Base-by-base conservation (phyloP, 441 rosid species). In the Erodium texanum region DNA sequence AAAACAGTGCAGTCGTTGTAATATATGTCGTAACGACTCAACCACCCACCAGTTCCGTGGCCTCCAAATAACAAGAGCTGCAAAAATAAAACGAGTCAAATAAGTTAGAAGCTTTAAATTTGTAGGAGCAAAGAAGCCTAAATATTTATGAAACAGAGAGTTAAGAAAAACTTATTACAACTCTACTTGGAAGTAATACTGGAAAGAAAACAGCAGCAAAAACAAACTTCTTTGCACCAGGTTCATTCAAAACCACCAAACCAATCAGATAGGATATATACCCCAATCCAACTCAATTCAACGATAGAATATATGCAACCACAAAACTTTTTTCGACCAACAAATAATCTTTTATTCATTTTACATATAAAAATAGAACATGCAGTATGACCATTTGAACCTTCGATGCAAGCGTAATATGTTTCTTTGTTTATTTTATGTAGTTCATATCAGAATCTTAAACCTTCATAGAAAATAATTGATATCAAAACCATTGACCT, bases 1-100 rank as follows among this genome's bases (percentile, higher is more conserved):
- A 95, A 84, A 73, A 95, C 82, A 68, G 90, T 69, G 78, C 85
- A 86, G 72, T 95, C 99, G 72, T 95, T 86, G 77, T 89, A 90
- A 81, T 92, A 95, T 70, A 95, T 87, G 74, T 95, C 97, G 70
- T 95, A 95, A 69, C 98, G 98, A 79, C 95, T 95, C 75, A 95
- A 82, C 99, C 98, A 95, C 68, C 99, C 99, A 71, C 99, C 98
- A 74, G 97, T 95, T 67, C 98, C 96, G 76, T 92, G 98, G 68
- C 99, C 99, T 70, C 99, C 99, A 75, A 92, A 95, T 79, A 95
- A 75, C 82, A 95, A 80, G 74, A 95, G 94, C 99, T 95, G 86
- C 75, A 84, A 75, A 52, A 50, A 70, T 29, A 20, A 65, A 72
- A 22, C 62, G 19, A 58, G 27, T 2, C 24, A 58, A 58, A 58